Conservation (phyloP, 192 early-diverging fungal species). For the Powellomyces hirtus region DNA sequence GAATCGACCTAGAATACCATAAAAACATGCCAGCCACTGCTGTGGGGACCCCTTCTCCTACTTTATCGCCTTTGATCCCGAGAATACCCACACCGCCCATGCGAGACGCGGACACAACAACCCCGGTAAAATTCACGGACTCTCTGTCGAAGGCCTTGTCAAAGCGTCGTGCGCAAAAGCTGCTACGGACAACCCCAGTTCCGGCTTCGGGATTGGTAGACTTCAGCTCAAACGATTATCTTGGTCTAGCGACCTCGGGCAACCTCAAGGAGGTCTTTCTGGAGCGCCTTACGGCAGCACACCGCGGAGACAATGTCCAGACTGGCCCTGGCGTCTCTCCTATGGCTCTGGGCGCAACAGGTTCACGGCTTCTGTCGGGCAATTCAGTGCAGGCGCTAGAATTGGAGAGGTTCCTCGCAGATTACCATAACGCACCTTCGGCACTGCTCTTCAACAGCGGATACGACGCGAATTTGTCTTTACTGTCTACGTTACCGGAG, state of each 20-base stretch:
- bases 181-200: constrained; percentile 11
- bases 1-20: too few relatives aligned
- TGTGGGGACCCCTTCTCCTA: too few relatives aligned
- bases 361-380: constrained; percentile 72
- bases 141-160: background rate
- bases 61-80: too few relatives aligned
- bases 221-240: constrained; percentile 83
- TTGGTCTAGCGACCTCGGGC: constrained; percentile 56
- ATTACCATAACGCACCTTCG: constrained; percentile 54
- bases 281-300: background rate
- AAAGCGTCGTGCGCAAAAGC: background rate
- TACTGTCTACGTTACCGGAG: constrained; percentile 68
- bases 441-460: constrained; percentile 84
- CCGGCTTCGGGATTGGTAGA: constrained; percentile 36
- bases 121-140: too few relatives aligned
- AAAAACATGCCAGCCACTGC: too few relatives aligned
- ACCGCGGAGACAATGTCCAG: background rate
- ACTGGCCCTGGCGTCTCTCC: background rate
- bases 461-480: constrained; percentile 76
- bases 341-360: constrained; percentile 62
- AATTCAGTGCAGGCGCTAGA: constrained; percentile 62
- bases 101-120: too few relatives aligned
- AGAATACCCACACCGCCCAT: too few relatives aligned
- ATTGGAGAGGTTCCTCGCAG: constrained; percentile 63
- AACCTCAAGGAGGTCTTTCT: constrained; percentile 46